Percentiles rank a stretch among this genome's conserved stretches.
phyloP scores from a whole-genome alignment of 352 stramenopile genomes.

The Globisporangium nodosum region DNA sequence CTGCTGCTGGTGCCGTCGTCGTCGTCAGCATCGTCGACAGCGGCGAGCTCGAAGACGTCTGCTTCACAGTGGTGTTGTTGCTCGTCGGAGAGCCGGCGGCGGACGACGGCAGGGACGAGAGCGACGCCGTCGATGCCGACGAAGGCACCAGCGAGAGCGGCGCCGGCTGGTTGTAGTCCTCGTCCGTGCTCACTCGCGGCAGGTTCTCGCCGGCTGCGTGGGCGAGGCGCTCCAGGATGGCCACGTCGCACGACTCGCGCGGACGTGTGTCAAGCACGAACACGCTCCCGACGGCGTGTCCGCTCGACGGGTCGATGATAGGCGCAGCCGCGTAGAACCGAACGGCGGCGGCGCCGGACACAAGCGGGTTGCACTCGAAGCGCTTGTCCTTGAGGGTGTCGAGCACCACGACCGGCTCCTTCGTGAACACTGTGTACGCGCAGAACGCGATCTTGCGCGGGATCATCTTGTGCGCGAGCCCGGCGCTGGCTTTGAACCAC shows the following conservation, averaged over 20 bases:
- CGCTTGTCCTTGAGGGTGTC: slow-evolving; percentile 87
- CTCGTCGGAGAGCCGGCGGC: slow-evolving; percentile 9
- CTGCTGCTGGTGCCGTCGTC: background rate
- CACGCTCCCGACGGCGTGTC: slow-evolving; percentile 60
- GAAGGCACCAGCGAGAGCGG: slow-evolving; percentile 1
- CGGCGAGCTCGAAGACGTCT: background rate
- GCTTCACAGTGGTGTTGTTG: background rate
- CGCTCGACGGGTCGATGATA: slow-evolving; percentile 53
- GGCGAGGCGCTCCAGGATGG: slow-evolving; percentile 62
- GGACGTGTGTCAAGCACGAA: slow-evolving; percentile 82
- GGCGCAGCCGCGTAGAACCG: slow-evolving; percentile 92
- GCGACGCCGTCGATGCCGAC: background rate
- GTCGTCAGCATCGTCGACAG: slow-evolving; percentile 6
- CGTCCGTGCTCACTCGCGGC: slow-evolving; percentile 7
- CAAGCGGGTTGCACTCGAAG: slow-evolving; percentile 87
- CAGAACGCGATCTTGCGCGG: slow-evolving; percentile 79
- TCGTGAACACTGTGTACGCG: slow-evolving; percentile 50
- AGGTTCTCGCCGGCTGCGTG: slow-evolving; percentile 57
- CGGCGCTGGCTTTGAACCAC: slow-evolving; percentile 75
- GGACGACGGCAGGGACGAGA: slow-evolving; percentile 22
- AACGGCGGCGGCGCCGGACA: slow-evolving; percentile 83
- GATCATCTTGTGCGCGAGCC: slow-evolving; percentile 70
- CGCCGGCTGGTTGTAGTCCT: slow-evolving; percentile 7
- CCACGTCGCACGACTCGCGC: slow-evolving; percentile 61
- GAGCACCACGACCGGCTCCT: slow-evolving; percentile 73